Evolutionary conservation across 768 basidiomycete genomes (phyloP), one percentile per base, ranked within the genome.

Genomic region (Kwoniella bestiolae): DNA sequence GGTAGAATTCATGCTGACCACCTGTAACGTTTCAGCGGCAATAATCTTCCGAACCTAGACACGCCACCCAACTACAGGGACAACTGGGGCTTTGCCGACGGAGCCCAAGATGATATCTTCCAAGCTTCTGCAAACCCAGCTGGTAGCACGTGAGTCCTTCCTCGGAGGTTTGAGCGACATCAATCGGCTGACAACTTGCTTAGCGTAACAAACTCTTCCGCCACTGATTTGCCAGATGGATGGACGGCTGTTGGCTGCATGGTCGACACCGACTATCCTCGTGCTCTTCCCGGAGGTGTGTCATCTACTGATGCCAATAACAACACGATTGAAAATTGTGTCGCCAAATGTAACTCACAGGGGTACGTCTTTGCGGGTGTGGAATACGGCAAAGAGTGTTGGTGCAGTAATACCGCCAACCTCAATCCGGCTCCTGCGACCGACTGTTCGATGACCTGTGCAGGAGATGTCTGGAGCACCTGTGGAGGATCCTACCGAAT

Each of bases 81-180:
- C 66, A 80, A 86, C 14, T 91, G 90, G 83, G 88, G 88, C 73
- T 91, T 90, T 80, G 63, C 68, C 11, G 87, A 91, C 72, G 90
- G 91, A 6, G 82, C 89, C 0, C 91, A 92, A 76, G 75, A 85
- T 59, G 89, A 91, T 77, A 90, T 91, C 66, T 90, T 91, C 38
- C 12, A 5, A n/a, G 16, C 38, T 31, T 45, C 56, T 23, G 18
- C 64, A 14, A 60, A 11, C 11, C 64, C 64, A 12, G 64, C 62
- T 5, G 23, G 56, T 26, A 18, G 38, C 28, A 23, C 23, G 56
- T 58, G 38, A 58, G 56, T 41, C 5, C n/a, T 55, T 3, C n/a
- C 28, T 12, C 31, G 2, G 31, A 41, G n/a, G 11, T 18, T 16
- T n/a, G 5, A 4, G 0, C 16, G 3, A 35, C 29, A n/a, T n/a